Conservation (phyloP, 805 yeast genomes). For the Spathaspora hagerdaliae region DNA sequence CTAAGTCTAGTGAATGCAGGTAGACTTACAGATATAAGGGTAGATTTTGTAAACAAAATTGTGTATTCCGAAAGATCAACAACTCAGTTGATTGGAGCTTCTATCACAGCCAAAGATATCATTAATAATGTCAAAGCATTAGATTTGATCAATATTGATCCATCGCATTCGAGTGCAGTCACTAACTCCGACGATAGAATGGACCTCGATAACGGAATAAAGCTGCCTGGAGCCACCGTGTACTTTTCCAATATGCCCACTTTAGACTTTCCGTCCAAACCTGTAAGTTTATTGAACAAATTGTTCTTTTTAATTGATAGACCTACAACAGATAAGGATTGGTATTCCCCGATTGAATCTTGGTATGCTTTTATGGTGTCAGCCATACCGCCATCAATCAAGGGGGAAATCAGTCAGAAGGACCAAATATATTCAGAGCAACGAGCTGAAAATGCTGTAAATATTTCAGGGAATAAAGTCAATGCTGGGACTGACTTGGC, state of each 20-base stretch:
- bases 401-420: conserved; percentile 26
- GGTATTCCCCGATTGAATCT: conserved; percentile 5
- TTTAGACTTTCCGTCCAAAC: not conserved
- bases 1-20: conserved; percentile 28
- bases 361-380: conserved; percentile 6
- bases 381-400: conserved; percentile 25
- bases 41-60: conserved; percentile 24
- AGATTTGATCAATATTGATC: conserved; percentile 11
- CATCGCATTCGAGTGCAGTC: not conserved
- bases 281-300: conserved; percentile 1
- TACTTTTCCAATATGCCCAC: not conserved
- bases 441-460: conserved; percentile 14
- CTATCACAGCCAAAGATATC: conserved; percentile 10
- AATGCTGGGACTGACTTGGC: conserved; percentile 4
- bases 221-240: not conserved
- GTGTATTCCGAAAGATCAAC: conserved; percentile 1
- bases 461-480: not conserved
- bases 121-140: conserved; percentile 20
- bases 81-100: not conserved
- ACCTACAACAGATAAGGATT: conserved; percentile 2
- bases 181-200: conserved; percentile 5
- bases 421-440: conserved; percentile 34
- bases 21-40: conserved; percentile 19
- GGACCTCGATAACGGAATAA: conserved; percentile 11
- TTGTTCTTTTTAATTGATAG: conserved; percentile 5